These are phyloP conservation scores for Bullera alba DNA, from an alignment of 768 basidiomycete genomes.

Conservation along the genomic window DNA sequence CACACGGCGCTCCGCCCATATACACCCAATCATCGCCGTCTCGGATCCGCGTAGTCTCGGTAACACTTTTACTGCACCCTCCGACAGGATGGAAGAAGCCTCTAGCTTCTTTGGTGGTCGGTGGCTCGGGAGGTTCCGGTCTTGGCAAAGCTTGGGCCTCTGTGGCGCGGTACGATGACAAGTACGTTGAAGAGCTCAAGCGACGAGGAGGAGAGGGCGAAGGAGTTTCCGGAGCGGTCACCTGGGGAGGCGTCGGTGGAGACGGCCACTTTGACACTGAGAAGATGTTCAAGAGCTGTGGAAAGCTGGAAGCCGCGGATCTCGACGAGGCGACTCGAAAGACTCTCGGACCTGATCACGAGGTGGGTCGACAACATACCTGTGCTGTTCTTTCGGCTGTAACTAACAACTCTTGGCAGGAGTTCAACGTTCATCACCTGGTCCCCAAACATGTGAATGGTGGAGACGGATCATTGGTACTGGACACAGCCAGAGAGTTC, in stretches of 20 bases:
- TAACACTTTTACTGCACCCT: conserved; percentile 31
- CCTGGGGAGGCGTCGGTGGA: conserved; percentile 49
- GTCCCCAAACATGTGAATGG: not conserved
- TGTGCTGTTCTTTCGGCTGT: not conserved
- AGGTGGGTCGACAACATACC: not conserved
- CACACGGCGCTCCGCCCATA: conserved; percentile 22
- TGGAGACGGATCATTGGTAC: conserved; percentile 5
- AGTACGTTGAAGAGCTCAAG: conserved; percentile 56
- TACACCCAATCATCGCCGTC: conserved; percentile 12
- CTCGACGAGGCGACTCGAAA: conserved; percentile 1
- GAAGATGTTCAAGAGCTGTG: conserved; percentile 76
- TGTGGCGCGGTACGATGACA: conserved; percentile 72
- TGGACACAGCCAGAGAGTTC: conserved; percentile 19
- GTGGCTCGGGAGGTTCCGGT: conserved; percentile 12
- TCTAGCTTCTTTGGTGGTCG: conserved; percentile 34
- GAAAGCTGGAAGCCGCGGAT: conserved; percentile 50
- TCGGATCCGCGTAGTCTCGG: conserved; percentile 31
- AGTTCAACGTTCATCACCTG: conserved; percentile 52
- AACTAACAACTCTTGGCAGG: conserved; percentile 54
- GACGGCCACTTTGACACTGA: conserved; percentile 60
- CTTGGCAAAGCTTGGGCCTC: conserved; percentile 57
- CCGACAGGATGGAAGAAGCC: conserved; percentile 33
- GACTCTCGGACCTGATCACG: not conserved
- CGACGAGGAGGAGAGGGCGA: conserved; percentile 50
- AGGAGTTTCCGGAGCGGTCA: conserved; percentile 17